Evolutionary conservation across 257 asterid species (phyloP).

Genomic region (Solanum tarijense): DNA sequence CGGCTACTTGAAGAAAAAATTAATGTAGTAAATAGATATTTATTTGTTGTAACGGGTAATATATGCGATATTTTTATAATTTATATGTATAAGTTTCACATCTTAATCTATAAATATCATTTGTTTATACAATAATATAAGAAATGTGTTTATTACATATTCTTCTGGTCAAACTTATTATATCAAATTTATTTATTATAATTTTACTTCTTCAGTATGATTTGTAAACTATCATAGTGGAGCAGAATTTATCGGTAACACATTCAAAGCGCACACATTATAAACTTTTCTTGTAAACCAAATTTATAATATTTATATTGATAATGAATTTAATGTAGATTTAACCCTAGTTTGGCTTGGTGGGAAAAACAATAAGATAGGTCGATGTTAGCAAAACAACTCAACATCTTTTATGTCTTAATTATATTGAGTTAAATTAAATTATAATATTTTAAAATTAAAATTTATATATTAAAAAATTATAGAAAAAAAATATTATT

Average conservation of each 20-base stretch:
- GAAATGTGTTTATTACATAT: neutral
- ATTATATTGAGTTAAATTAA: neutral
- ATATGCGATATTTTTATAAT: too few species aligned
- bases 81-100: neutral
- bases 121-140: neutral
- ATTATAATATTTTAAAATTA: neutral
- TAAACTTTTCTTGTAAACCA: neutral
- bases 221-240: neutral
- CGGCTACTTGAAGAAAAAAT: neutral
- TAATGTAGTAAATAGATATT: neutral
- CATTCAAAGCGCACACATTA: neutral
- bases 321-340: neutral
- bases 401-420: neutral
- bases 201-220: neutral
- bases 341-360: neutral
- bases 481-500: neutral
- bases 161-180: neutral
- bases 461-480: neutral
- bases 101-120: neutral
- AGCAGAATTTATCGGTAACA: neutral
- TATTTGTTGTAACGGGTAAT: neutral
- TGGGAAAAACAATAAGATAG: neutral
- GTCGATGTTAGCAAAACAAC: neutral
- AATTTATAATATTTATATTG: neutral
- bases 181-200: neutral